Base-by-base conservation (phyloP, 2,329 filamentous ascomycete genomes). In the Chaetomium sp. region DNA sequence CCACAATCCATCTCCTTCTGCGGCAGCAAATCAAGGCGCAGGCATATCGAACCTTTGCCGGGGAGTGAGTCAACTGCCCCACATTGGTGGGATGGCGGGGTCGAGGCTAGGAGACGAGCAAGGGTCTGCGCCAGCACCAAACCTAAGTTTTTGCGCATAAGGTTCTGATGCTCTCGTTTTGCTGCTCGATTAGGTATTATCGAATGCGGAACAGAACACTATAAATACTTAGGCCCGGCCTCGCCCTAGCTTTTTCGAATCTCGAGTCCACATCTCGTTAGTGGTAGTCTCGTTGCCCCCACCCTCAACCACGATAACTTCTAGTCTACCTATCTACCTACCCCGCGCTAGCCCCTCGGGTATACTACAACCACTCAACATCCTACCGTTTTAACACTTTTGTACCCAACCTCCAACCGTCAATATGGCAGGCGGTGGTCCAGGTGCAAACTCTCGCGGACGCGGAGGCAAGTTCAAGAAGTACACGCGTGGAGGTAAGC, bases 381-480 rank as follows among this genome's bases (percentile, higher is more conserved):
- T n/a, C 45, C 54, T 49, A 34, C 56, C 19, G 19, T 27, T 27
- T 27, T 27, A 27, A 27, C 19, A 27, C 19, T 27, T 27, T 27
- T 27, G 19, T 27, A 27, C 19, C 19, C 19, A 27, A 44, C 57
- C 55, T 44, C 56, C 56, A 56, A 52, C 57, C 56, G 70, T 67
- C 74, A 65, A 27, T 50, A 79, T 82, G 79, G 70, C 76, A 68
- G 71, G 71, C 52, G 67, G 67, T 59, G 68, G 56, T 59, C 72
- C 77, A 44, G 76, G 76, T 61, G 66, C 71, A 42, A 76, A 71
- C 70, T 79, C 86, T 62, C 81, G 90, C 70, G 91, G 89, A 65
- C 88, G 91, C 69, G 91, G 88, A 67, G 90, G 91, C 74, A 97
- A 97, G 76, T 96, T 92, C 73, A 88, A 85, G 77, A 97, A 96